Evolutionary conservation across 176 grass and related monocot species (phyloP).

Genomic region (Guadua angustifolia): DNA sequence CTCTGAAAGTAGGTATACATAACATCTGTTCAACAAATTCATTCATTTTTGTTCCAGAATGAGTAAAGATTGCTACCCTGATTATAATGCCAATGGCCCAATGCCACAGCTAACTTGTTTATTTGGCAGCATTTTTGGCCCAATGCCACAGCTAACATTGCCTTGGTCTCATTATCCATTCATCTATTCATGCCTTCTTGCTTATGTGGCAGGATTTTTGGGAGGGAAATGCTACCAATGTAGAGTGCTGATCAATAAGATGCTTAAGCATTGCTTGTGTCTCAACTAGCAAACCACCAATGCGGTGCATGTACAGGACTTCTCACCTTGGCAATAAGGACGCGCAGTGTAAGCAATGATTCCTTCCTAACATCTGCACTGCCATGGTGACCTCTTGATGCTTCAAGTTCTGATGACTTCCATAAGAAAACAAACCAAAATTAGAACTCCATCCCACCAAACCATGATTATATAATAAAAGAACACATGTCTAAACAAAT

Average conservation of each 20-base stretch:
- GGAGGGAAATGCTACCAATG: not conserved
- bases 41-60: conserved; percentile 20
- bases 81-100: not conserved
- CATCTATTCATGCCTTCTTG: conserved; percentile 23
- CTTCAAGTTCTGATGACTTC: conserved; percentile 84
- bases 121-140: too few relatives aligned
- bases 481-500: not conserved
- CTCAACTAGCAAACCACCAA: not conserved
- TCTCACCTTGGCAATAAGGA: conserved; percentile 89
- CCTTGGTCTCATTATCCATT: conserved; percentile 21
- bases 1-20: conserved; percentile 9
- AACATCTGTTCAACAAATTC: conserved; percentile 19
- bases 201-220: not conserved
- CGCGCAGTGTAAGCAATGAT: conserved; percentile 70
- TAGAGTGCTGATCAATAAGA: not conserved
- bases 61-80: not conserved
- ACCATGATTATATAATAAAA: conserved; percentile 26
- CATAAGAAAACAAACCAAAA: conserved; percentile 43
- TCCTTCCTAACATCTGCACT: conserved; percentile 82
- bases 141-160: conserved; percentile 1
- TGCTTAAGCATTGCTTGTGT: conserved; percentile 27
- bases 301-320: conserved; percentile 15
- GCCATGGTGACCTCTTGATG: conserved; percentile 77
- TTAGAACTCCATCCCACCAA: conserved; percentile 31
- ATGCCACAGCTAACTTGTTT: not conserved